A percentile compares a stretch with the other conserved stretches of the same genome.
Evolutionary conservation across 305 asterid species (phyloP).

Genomic region (Fraxinus sp.): DNA sequence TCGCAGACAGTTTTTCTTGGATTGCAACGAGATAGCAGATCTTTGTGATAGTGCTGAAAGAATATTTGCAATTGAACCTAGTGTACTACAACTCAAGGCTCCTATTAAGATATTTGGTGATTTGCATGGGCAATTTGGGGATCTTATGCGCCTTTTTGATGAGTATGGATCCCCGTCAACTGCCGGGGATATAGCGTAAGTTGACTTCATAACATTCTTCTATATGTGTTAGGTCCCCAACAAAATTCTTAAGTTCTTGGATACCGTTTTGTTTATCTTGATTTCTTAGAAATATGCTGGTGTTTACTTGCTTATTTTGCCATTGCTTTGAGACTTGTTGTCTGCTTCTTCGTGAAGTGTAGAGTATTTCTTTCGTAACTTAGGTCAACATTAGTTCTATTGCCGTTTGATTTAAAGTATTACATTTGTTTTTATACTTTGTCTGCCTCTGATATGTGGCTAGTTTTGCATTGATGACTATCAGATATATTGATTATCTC

Average conservation of each 20-base stretch:
- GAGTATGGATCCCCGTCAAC: conserved; percentile 99
- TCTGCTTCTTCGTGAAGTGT: not conserved
- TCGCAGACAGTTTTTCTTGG: conserved; percentile 91
- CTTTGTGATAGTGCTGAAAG: conserved; percentile 97
- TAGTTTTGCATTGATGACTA: conserved; percentile 34
- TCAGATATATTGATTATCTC: conserved; percentile 96
- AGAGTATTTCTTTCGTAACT: not conserved
- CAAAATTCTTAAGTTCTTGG: conserved; percentile 2
- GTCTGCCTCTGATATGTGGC: conserved; percentile 20
- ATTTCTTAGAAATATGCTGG: conserved; percentile 1
- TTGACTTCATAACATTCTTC: conserved; percentile 7
- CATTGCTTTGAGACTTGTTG: not conserved
- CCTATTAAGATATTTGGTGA: conserved; percentile 99
- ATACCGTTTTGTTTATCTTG: conserved; percentile 14
- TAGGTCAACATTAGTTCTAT: not conserved
- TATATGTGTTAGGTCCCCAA: conserved; percentile 11
- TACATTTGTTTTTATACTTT: conserved; percentile 22
- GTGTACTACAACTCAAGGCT: conserved; percentile 93
- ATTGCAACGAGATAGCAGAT: conserved; percentile 98
- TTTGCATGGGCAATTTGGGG: conserved; percentile 99
- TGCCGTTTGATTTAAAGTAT: conserved; percentile 8
- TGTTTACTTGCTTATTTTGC: not conserved
- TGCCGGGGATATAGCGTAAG: conserved; percentile 99
- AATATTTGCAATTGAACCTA: conserved; percentile 91
- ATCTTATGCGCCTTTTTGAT: conserved; percentile 97